phyloP scores from a whole-genome alignment of 805 yeast genomes.

The Nakazawaea sp. region DNA sequence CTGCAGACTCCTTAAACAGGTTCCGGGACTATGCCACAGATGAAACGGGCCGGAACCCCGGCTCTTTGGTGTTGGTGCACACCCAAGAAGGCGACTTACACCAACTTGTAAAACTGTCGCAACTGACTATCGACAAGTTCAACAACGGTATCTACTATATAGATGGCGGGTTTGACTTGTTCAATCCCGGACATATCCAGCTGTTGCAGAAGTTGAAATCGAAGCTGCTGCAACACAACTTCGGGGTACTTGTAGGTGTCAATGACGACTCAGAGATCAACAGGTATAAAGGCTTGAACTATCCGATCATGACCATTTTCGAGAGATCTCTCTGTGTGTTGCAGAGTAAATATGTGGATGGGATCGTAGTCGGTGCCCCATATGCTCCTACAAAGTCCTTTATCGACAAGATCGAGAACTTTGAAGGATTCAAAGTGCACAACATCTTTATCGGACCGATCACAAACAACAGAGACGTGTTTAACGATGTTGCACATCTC shows the following conservation, averaged over 20 bases:
- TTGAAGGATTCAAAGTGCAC: constrained; percentile 25
- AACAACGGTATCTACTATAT: constrained; percentile 38
- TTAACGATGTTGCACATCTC: constrained; percentile 20
- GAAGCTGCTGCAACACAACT: constrained; percentile 27
- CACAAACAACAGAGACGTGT: constrained; percentile 20
- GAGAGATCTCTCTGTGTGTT: constrained; percentile 85
- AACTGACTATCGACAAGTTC: constrained; percentile 13
- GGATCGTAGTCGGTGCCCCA: constrained; percentile 68
- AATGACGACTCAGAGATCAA: constrained; percentile 54
- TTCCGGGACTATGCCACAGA: constrained; percentile 56
- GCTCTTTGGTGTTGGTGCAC: constrained; percentile 50
- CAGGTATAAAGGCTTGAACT: constrained; percentile 50
- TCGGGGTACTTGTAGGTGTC: constrained; percentile 60
- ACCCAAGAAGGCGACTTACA: constrained; percentile 23
- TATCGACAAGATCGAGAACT: constrained; percentile 26
- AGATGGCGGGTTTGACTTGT: constrained; percentile 86
- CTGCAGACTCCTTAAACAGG: constrained; percentile 30
- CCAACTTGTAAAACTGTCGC: constrained; percentile 28
- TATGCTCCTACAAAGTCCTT: constrained; percentile 35
- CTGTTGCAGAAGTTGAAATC: constrained; percentile 46
- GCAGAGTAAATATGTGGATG: constrained; percentile 83
- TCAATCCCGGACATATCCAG: constrained; percentile 89
- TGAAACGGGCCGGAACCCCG: constrained; percentile 48
- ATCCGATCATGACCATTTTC: constrained; percentile 81
- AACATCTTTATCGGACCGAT: constrained; percentile 58